Conservation (phyloP, 2,329 filamentous ascomycete genomes). For the Ascosphaera apis region DNA sequence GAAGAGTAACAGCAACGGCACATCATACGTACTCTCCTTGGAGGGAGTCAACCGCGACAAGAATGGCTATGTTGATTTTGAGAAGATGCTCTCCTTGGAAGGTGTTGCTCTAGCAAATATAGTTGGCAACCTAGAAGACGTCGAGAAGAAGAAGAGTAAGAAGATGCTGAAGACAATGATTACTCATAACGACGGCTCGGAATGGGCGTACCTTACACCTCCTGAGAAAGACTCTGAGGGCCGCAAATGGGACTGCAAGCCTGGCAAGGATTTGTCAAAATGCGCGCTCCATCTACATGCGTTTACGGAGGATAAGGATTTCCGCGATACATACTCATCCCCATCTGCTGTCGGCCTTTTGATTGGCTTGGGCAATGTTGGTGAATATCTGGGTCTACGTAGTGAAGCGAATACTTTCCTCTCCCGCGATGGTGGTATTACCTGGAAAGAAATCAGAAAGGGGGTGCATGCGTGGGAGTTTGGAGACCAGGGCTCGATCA, state of each 20-base stretch:
- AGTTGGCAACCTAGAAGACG: slow-evolving; percentile 49
- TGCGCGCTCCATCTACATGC: slow-evolving; percentile 87
- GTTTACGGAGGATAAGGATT: slow-evolving; percentile 74
- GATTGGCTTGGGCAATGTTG: slow-evolving; percentile 82
- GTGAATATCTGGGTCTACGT: slow-evolving; percentile 39
- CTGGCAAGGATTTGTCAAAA: slow-evolving; percentile 25
- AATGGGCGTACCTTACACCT: slow-evolving; percentile 59
- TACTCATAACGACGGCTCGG: slow-evolving; percentile 83
- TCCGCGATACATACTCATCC: slow-evolving; percentile 67
- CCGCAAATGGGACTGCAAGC: slow-evolving; percentile 46
- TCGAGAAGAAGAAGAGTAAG: slow-evolving; percentile 43
- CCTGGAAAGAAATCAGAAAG: slow-evolving; percentile 66
- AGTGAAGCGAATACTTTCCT: slow-evolving; percentile 75
- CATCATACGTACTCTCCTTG: slow-evolving; percentile 72
- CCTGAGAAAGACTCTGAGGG: slow-evolving; percentile 47
- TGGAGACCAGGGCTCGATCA: slow-evolving; percentile 80
- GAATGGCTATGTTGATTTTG: slow-evolving; percentile 70
- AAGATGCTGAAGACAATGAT: slow-evolving; percentile 62
- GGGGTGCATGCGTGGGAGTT: slow-evolving; percentile 85
- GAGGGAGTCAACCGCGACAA: slow-evolving; percentile 60
- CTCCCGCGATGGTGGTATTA: slow-evolving; percentile 73
- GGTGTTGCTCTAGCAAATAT: slow-evolving; percentile 74
- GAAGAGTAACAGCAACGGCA: slow-evolving; percentile 97
- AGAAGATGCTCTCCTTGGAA: slow-evolving; percentile 82
- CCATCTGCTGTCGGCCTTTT: slow-evolving; percentile 72